A percentile compares a stretch with the other conserved stretches of the same genome.
Evolutionary conservation across 2,329 filamentous ascomycete genomes (phyloP).

Genomic region (Monosporascus sp.): DNA sequence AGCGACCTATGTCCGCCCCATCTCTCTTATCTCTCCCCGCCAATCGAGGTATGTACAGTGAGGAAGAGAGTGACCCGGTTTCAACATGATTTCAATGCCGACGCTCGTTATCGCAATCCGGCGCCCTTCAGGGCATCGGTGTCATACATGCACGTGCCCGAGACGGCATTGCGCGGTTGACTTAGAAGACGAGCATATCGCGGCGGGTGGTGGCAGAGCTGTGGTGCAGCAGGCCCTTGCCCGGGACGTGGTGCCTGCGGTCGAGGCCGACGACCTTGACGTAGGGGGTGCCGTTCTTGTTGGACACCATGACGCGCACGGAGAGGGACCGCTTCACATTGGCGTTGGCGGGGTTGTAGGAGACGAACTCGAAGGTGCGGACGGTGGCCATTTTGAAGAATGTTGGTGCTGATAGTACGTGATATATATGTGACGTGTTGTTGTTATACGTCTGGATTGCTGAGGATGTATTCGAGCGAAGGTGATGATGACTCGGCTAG

Average conservation of each 20-base stretch:
- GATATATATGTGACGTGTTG: neutral
- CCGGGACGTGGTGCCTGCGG: slow-evolving; percentile 1
- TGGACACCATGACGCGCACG: neutral
- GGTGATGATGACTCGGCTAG: no score
- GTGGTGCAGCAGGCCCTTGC: slow-evolving; percentile 1
- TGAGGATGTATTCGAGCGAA: no score
- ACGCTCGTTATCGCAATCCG: no score
- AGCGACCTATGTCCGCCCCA: no score
- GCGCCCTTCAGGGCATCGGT: no score
- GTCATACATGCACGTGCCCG: no score
- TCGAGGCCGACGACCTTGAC: neutral
- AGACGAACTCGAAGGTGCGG: neutral
- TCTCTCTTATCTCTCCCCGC: no score
- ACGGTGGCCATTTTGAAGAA: neutral
- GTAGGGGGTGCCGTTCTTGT: neutral
- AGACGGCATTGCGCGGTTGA: neutral
- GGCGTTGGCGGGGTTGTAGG: slow-evolving; percentile 2
- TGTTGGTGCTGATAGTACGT: neutral
- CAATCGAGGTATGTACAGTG: no score
- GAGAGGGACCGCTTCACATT: slow-evolving; percentile 1
- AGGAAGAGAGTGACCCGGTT: no score
- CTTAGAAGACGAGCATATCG: slow-evolving; percentile 1
- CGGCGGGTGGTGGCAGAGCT: slow-evolving; percentile 1
- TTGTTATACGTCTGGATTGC: neutral
- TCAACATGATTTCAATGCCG: no score